These are phyloP conservation scores for Trichoderma koningiopsis DNA, from an alignment of 2,329 filamentous ascomycete species.

Conservation along the genomic window DNA sequence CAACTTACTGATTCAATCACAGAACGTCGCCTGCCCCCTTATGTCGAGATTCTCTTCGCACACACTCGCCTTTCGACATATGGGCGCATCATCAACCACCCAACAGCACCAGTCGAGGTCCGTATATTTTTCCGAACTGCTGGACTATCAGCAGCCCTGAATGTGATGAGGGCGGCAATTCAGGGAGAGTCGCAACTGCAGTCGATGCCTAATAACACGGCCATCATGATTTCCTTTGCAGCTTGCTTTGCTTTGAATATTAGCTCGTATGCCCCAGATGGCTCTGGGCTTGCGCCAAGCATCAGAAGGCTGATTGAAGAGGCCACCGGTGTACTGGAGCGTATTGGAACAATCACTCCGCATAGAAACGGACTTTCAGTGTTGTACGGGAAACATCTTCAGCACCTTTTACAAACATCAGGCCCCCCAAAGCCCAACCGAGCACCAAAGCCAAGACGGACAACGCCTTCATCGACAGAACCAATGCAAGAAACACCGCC, in stretches of 20 bases:
- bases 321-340: conserved; percentile 67
- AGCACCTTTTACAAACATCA: conserved; percentile 47
- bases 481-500: conserved; percentile 29
- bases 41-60: conserved; percentile 73
- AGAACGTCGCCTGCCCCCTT: conserved; percentile 65
- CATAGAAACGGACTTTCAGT: conserved; percentile 68
- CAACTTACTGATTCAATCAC: background rate
- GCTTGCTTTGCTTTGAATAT: conserved; percentile 69
- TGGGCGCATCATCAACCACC: conserved; percentile 73
- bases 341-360: conserved; percentile 65
- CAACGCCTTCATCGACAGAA: conserved; percentile 15
- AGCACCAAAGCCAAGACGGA: conserved; percentile 15
- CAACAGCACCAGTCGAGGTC: conserved; percentile 68
- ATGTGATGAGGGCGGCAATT: conserved; percentile 72
- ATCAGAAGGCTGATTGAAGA: conserved; percentile 68
- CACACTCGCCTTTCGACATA: conserved; percentile 76
- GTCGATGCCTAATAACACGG: conserved; percentile 78
- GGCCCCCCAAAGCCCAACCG: conserved; percentile 30
- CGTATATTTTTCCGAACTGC: conserved; percentile 73
- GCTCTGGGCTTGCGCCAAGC: conserved; percentile 62
- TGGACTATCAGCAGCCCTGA: conserved; percentile 70
- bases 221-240: conserved; percentile 78
- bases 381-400: conserved; percentile 51
- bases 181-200: conserved; percentile 69
- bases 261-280: conserved; percentile 59